phyloP scores from a whole-genome alignment of 108 stramenopile species.

The Licmophora abbreviata region DNA sequence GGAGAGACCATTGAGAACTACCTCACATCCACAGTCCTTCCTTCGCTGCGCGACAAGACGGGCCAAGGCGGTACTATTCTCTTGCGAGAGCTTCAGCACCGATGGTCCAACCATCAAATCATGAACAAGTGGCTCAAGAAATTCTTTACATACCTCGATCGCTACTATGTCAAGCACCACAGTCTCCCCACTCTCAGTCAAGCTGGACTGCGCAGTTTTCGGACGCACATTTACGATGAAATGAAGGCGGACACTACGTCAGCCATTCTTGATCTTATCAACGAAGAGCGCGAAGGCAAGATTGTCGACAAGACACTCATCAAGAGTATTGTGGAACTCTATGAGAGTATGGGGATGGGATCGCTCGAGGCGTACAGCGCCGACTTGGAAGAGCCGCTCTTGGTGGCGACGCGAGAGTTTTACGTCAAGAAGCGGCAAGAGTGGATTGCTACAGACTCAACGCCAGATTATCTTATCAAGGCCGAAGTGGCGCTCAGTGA shows the following conservation, averaged over 20 bases:
- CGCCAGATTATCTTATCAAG: slow-evolving; percentile 96
- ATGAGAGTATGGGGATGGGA: slow-evolving; percentile 96
- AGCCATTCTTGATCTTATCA: slow-evolving; percentile 89
- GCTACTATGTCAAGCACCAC: slow-evolving; percentile 98
- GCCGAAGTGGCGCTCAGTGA: slow-evolving; percentile 89
- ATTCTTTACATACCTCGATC: slow-evolving; percentile 98
- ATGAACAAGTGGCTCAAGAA: slow-evolving; percentile 99
- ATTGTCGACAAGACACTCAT: slow-evolving; percentile 94
- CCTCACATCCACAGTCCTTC: slow-evolving; percentile 84
- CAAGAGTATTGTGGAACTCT: slow-evolving; percentile 91
- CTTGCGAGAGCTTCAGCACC: slow-evolving; percentile 86
- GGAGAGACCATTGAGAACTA: slow-evolving; percentile 92
- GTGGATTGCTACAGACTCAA: slow-evolving; percentile 93
- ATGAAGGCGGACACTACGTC: slow-evolving; percentile 80
- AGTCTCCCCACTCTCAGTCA: slow-evolving; percentile 83
- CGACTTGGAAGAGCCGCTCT: slow-evolving; percentile 88
- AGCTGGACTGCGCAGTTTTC: slow-evolving; percentile 89
- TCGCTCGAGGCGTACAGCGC: slow-evolving; percentile 84
- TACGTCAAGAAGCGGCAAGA: slow-evolving; percentile 90
- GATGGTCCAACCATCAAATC: slow-evolving; percentile 97
- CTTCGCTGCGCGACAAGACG: slow-evolving; percentile 80
- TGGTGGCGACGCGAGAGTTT: slow-evolving; percentile 83
- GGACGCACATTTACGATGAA: slow-evolving; percentile 90
- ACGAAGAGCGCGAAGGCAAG: slow-evolving; percentile 90
- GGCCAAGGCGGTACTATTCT: slow-evolving; percentile 81